phyloP scores from a whole-genome alignment of 768 basidiomycete genomes.

The Multifurca ochricompacta region DNA sequence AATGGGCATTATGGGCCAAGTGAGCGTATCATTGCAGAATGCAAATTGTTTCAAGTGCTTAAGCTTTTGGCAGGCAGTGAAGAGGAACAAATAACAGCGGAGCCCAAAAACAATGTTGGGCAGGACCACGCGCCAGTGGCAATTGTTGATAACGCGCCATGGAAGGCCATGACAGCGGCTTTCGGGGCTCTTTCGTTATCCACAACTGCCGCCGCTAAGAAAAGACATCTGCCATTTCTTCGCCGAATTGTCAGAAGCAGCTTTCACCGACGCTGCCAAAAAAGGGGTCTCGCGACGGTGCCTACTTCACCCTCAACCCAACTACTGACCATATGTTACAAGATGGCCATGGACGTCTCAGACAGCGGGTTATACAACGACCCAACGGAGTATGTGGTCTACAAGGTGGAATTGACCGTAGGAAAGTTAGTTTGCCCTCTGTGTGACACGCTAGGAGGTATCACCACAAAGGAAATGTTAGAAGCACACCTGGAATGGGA shows the following conservation, averaged over 20 bases:
- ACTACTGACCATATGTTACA: constrained; percentile 24
- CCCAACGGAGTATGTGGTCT: constrained; percentile 17
- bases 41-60: neutral
- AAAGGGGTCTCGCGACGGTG: constrained; percentile 30
- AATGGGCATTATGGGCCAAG: neutral
- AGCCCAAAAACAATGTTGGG: neutral
- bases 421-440: constrained; percentile 43
- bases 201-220: constrained; percentile 1
- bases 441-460: constrained; percentile 40
- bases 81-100: neutral
- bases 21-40: neutral
- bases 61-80: neutral
- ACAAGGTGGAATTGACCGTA: constrained; percentile 26
- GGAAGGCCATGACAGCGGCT: constrained; percentile 6
- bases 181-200: constrained; percentile 13
- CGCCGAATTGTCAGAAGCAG: constrained; percentile 42
- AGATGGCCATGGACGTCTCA: constrained; percentile 14
- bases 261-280: constrained; percentile 39
- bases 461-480: constrained; percentile 38
- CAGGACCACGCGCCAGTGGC: neutral
- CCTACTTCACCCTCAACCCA: constrained; percentile 20
- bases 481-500: constrained; percentile 42
- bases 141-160: neutral
- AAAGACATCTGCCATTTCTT: constrained; percentile 45
- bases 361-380: constrained; percentile 9